These are phyloP conservation scores for Salvia splendens DNA, from an alignment of 257 asterid species.

Conservation along the genomic window DNA sequence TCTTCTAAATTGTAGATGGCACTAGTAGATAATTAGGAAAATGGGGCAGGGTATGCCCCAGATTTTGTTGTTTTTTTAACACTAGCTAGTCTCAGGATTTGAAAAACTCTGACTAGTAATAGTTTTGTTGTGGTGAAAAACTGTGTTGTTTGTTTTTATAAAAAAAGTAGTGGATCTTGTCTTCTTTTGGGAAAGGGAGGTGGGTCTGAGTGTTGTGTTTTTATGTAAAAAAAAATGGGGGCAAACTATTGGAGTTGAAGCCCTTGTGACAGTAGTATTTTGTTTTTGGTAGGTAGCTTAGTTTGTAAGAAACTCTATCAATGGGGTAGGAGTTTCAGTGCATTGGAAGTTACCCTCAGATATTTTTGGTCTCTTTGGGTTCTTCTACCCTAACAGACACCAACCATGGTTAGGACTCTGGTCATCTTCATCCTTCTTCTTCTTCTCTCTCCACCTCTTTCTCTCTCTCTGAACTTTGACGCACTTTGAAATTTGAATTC, in stretches of 20 bases:
- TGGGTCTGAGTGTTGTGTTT: constrained; percentile 28
- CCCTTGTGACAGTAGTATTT: constrained; percentile 31
- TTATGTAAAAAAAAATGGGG: constrained; percentile 31
- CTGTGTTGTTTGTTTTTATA: not conserved
- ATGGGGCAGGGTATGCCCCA: constrained; percentile 55
- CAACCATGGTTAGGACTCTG: constrained; percentile 94
- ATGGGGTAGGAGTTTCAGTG: constrained; percentile 63
- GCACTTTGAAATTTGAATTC: constrained; percentile 33
- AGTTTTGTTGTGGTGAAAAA: constrained; percentile 27
- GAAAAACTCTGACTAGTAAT: constrained; percentile 55
- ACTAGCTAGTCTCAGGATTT: constrained; percentile 54
- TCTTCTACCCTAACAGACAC: constrained; percentile 52
- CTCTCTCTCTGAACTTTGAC: constrained; percentile 26
- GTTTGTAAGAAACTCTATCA: constrained; percentile 52
- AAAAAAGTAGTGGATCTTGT: constrained; percentile 18
- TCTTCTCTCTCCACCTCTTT: constrained; percentile 1
- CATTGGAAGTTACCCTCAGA: constrained; percentile 56
- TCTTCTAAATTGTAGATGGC: constrained; percentile 31
- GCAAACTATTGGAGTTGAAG: constrained; percentile 50
- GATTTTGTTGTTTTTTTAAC: constrained; percentile 38
- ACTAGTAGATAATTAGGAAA: constrained; percentile 38
- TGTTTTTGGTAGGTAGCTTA: not conserved
- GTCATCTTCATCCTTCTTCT: constrained; percentile 42
- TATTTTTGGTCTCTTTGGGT: constrained; percentile 65
- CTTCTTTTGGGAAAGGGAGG: constrained; percentile 47